Base-by-base conservation (phyloP, 1,284 basidiomycete genomes). In the Tylopilus orsonianus region DNA sequence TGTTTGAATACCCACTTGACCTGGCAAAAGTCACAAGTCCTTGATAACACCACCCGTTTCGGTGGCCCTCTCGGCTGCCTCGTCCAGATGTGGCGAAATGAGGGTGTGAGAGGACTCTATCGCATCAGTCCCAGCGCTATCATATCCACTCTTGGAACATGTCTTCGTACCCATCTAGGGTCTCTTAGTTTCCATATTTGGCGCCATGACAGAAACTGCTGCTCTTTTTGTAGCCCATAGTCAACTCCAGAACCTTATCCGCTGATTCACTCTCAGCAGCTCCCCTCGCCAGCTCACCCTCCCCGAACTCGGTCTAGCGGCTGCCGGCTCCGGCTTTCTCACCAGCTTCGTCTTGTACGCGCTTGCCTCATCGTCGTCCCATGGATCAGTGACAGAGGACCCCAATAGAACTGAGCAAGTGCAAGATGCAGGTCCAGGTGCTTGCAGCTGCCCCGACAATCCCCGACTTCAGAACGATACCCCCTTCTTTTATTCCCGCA, bases 381-480 rank as follows among this genome's bases (percentile, higher is more conserved):
- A 48, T 45, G 27, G 35, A 19, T 9, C 37, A 18, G 49, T 24
- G 20, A 35, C 42, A 34, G 48, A 90, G 87, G 43, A 95, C 92
- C 1, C 93, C 92, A 2, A 87, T 95, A 54, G 93, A 96, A 68
- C 83, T 93, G 48, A 81, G 96, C 58, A 96, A 96, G 73, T 95
- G 92, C 69, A 88, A 92, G 63, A 94, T 95, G 92, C 92, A 96
- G 72, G 92, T 95, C 4, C 91, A 95, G 69, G 90, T 90, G 81
- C 59, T 44, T 9, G 38, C 55, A 37, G 23, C 38, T 34, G 53
- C 43, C 55, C 53, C 44, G 56, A 62, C 26, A 57, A 50, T 46
- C 45, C 55, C 46, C 50, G 43, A 48, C 46, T 58, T 57, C 40
- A 47, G 44, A 40, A 46, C 46, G 45, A 59, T 16, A 51, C 61